Percentiles rank a stretch among this genome's conserved stretches.
Conservation (phyloP, 495 filamentous ascomycete genomes). For the Aspergillus sclerotiicarbonarius region DNA sequence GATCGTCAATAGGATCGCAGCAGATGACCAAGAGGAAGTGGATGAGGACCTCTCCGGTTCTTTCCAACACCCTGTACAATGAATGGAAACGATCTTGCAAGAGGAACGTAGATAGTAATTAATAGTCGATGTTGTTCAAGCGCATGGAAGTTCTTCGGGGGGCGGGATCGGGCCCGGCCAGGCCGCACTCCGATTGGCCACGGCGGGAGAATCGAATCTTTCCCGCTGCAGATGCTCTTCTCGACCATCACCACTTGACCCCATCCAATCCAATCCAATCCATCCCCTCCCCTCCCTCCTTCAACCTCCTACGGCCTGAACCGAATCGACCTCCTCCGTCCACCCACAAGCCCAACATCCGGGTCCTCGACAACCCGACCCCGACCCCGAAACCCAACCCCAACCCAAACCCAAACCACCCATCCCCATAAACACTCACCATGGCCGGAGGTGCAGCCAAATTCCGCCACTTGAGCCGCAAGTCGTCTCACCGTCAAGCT, state of each 20-base stretch:
- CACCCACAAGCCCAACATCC: no score
- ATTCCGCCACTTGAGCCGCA: constrained; percentile 83
- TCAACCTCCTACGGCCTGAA: neutral
- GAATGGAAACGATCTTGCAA: no score
- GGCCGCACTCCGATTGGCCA: constrained; percentile 45
- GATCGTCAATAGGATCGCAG: no score
- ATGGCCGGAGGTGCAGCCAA: constrained; percentile 86
- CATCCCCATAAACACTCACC: constrained; percentile 15
- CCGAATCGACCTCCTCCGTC: no score
- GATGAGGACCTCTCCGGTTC: neutral
- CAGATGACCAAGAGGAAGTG: no score
- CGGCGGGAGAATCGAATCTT: constrained; percentile 36
- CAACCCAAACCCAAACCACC: neutral
- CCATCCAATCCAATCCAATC: neutral
- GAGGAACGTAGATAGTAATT: constrained; percentile 1
- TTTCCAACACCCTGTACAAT: neutral
- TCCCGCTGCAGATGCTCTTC: constrained; percentile 11
- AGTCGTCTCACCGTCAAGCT: constrained; percentile 82
- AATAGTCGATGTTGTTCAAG: neutral
- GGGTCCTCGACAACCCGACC: neutral
- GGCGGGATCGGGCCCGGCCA: constrained; percentile 29
- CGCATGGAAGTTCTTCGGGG: constrained; percentile 1
- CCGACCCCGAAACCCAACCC: neutral
- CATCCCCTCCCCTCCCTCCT: neutral
- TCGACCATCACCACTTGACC: constrained; percentile 1